These are phyloP conservation scores for Jamesozyma hellenica DNA, from an alignment of 805 yeast species.

Conservation along the genomic window DNA sequence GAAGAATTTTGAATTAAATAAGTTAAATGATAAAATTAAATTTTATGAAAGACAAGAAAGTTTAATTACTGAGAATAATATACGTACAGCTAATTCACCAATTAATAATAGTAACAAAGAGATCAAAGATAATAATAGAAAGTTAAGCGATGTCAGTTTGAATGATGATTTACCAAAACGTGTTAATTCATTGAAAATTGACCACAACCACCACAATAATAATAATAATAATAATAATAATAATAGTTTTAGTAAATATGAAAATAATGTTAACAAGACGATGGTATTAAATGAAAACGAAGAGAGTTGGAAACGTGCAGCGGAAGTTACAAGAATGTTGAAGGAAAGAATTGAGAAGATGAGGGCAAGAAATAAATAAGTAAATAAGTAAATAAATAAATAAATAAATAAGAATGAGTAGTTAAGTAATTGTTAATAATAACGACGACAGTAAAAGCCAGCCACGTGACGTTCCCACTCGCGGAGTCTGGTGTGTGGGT, in stretches of 20 bases:
- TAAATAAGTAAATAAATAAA: too few relatives aligned
- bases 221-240: slow-evolving; percentile 17
- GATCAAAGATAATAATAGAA: too few relatives aligned
- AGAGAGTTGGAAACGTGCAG: slow-evolving; percentile 78
- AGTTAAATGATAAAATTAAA: slow-evolving; percentile 13
- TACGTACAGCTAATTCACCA: too few relatives aligned
- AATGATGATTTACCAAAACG: slow-evolving; percentile 25
- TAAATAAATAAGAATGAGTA: too few relatives aligned
- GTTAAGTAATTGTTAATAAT: too few relatives aligned
- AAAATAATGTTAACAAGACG: neutral
- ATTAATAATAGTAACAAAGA: too few relatives aligned
- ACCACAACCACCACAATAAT: slow-evolving; percentile 7
- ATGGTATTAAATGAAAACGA: slow-evolving; percentile 33
- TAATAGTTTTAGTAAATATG: neutral
- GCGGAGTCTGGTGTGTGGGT: too few relatives aligned
- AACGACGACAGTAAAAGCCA: too few relatives aligned
- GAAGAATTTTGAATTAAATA: slow-evolving; percentile 15
- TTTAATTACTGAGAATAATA: slow-evolving; percentile 10
- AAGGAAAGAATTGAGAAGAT: slow-evolving; percentile 82
- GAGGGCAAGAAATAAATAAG: slow-evolving; percentile 49
- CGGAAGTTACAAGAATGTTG: slow-evolving; percentile 77
- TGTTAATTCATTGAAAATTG: slow-evolving; percentile 21
- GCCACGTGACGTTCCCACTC: too few relatives aligned
- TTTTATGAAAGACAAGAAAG: too few relatives aligned
- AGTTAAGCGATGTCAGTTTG: slow-evolving; percentile 6